These are phyloP conservation scores for Apiotrichum laibachii DNA, from an alignment of 1,284 basidiomycete genomes.

Conservation along the genomic window DNA sequence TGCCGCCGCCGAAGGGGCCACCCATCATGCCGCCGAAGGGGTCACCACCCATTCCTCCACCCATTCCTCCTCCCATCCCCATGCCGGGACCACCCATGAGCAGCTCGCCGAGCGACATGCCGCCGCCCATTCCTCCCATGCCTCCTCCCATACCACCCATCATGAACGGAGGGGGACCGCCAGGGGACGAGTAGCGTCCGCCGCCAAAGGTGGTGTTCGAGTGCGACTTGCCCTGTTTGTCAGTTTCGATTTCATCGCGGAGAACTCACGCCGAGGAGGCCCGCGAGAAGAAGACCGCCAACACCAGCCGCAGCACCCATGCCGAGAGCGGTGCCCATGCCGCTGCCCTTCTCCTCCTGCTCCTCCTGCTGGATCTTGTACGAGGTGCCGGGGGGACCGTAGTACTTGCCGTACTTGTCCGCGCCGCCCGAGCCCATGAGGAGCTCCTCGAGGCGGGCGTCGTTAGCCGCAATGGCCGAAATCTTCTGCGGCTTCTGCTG, in stretches of 20 bases:
- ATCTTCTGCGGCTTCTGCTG: neutral
- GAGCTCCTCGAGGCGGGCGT: slow-evolving; percentile 7
- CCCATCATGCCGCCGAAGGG: neutral
- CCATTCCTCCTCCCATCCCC: neutral
- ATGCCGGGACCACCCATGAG: neutral
- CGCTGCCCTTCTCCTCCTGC: neutral
- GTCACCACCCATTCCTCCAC: neutral
- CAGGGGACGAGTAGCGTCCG: slow-evolving; percentile 3
- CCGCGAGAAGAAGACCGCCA: slow-evolving; percentile 3
- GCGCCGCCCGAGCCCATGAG: slow-evolving; percentile 5
- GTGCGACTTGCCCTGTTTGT: slow-evolving; percentile 4
- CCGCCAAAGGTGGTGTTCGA: slow-evolving; percentile 1
- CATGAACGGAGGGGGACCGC: neutral
- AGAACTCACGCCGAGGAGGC: neutral
- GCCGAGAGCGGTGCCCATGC: neutral
- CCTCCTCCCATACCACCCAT: slow-evolving; percentile 1
- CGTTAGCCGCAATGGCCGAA: slow-evolving; percentile 1
- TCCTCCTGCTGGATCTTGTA: neutral
- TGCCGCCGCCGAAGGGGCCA: neutral
- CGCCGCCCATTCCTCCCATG: neutral
- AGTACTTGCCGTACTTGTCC: slow-evolving; percentile 1
- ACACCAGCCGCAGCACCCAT: neutral
- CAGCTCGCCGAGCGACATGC: too few species aligned
- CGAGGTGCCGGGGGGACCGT: neutral
- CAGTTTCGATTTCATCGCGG: neutral